phyloP scores from a whole-genome alignment of 352 stramenopile genomes.

The Phytophthora cryptogea region DNA sequence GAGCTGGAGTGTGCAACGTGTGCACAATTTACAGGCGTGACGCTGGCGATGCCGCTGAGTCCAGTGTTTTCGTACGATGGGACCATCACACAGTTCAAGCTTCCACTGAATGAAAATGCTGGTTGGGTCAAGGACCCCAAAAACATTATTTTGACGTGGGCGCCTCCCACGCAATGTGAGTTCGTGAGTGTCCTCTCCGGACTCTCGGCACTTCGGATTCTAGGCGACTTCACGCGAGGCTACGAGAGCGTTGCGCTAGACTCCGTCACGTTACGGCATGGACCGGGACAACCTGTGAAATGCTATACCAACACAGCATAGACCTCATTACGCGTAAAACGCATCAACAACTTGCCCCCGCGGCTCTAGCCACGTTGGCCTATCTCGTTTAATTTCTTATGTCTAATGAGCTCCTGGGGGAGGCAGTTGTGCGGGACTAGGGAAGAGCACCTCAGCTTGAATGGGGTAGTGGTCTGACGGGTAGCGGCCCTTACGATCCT shows the following conservation, averaged over 20 bases:
- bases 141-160: slow-evolving; percentile 86
- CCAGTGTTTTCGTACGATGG: slow-evolving; percentile 83
- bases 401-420: slow-evolving; percentile 36
- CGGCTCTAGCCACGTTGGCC: slow-evolving; percentile 19
- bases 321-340: slow-evolving; percentile 16
- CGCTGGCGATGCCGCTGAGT: slow-evolving; percentile 84
- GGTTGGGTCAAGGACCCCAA: slow-evolving; percentile 92
- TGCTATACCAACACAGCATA: slow-evolving; percentile 37
- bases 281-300: slow-evolving; percentile 41
- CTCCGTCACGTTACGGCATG: slow-evolving; percentile 72
- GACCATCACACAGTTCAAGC: slow-evolving; percentile 74
- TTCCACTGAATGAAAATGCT: slow-evolving; percentile 80
- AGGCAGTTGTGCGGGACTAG: slow-evolving; percentile 57
- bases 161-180: slow-evolving; percentile 74
- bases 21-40: slow-evolving; percentile 78
- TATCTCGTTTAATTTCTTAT: slow-evolving; percentile 28
- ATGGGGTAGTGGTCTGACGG: slow-evolving; percentile 90
- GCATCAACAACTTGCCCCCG: slow-evolving; percentile 25
- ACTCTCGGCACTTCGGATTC: slow-evolving; percentile 83
- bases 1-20: slow-evolving; percentile 89
- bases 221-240: slow-evolving; percentile 91
- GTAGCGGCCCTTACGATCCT: slow-evolving; percentile 79
- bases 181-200: slow-evolving; percentile 89
- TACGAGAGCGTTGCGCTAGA: slow-evolving; percentile 92
- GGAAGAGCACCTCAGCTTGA: slow-evolving; percentile 79